A percentile compares a stretch with the other conserved stretches of the same genome.
These are phyloP conservation scores for Neurospora tetrasperma DNA, from an alignment of 495 filamentous ascomycete genomes.

Conservation along the genomic window DNA sequence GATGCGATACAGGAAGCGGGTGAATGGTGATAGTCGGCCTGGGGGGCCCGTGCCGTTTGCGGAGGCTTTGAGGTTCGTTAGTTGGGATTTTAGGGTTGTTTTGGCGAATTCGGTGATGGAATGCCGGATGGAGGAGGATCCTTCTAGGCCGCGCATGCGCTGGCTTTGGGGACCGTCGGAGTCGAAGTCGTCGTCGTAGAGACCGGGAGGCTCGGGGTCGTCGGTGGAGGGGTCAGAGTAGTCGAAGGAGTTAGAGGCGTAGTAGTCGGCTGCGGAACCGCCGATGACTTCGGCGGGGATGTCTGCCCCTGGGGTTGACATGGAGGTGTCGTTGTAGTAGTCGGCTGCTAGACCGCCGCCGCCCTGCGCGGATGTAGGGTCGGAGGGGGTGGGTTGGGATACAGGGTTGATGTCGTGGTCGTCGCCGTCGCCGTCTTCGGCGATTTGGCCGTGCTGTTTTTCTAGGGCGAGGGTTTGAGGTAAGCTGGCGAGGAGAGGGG, in stretches of 20 bases:
- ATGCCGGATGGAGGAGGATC: conserved; percentile 22
- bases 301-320: conserved; percentile 4
- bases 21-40: neutral
- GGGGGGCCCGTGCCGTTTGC: conserved; percentile 5
- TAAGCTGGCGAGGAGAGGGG: conserved; percentile 63
- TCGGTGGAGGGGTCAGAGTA: conserved; percentile 5
- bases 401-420: conserved; percentile 13
- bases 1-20: conserved; percentile 14
- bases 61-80: conserved; percentile 7
- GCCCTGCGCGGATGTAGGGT: neutral
- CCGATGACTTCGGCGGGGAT: conserved; percentile 1
- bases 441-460: conserved; percentile 40
- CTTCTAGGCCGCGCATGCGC: conserved; percentile 23
- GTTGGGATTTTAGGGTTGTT: conserved; percentile 4
- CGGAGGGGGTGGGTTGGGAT: conserved; percentile 3
- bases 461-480: conserved; percentile 43
- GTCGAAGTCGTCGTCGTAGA: conserved; percentile 10
- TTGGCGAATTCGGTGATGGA: conserved; percentile 12
- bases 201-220: conserved; percentile 12
- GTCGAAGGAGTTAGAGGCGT: conserved; percentile 23
- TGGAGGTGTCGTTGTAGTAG: conserved; percentile 29
- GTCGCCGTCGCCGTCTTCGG: conserved; percentile 19
- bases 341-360: conserved; percentile 21
- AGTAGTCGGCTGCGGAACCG: conserved; percentile 28
- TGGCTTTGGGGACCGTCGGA: conserved; percentile 5